phyloP scores from a whole-genome alignment of 2,329 filamentous ascomycete genomes.

The Orbilia brochopaga region DNA sequence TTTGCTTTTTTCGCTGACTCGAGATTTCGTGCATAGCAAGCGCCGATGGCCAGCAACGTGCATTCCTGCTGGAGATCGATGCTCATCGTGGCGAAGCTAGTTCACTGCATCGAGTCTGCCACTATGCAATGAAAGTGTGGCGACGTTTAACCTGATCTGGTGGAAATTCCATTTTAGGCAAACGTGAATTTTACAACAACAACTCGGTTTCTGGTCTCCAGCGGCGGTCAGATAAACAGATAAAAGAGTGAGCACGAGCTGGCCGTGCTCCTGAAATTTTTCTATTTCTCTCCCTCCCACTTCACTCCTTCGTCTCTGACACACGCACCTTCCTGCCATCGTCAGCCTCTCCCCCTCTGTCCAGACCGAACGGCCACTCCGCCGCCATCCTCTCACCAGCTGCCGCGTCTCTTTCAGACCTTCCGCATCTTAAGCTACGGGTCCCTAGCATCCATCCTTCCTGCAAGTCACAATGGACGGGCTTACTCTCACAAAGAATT shows the following conservation, averaged over 20 bases:
- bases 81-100: conserved; percentile 34
- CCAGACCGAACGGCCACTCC: no score
- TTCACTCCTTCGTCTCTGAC: not conserved
- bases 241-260: conserved; percentile 5
- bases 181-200: not conserved
- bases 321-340: no score
- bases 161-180: conserved; percentile 19
- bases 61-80: conserved; percentile 16
- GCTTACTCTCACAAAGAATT: conserved; percentile 1
- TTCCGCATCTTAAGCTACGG: not conserved
- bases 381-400: no score
- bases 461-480: conserved; percentile 1
- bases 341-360: no score
- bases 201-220: not conserved
- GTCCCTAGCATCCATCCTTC: not conserved
- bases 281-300: not conserved
- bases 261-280: not conserved
- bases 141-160: conserved; percentile 20
- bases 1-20: conserved; percentile 37
- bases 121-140: no score
- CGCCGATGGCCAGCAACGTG: conserved; percentile 7
- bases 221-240: not conserved
- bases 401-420: not conserved
- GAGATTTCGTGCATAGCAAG: not conserved
- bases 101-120: no score